Evolutionary conservation across 768 basidiomycete genomes (phyloP).

Genomic region (Coprinellus micaceus): DNA sequence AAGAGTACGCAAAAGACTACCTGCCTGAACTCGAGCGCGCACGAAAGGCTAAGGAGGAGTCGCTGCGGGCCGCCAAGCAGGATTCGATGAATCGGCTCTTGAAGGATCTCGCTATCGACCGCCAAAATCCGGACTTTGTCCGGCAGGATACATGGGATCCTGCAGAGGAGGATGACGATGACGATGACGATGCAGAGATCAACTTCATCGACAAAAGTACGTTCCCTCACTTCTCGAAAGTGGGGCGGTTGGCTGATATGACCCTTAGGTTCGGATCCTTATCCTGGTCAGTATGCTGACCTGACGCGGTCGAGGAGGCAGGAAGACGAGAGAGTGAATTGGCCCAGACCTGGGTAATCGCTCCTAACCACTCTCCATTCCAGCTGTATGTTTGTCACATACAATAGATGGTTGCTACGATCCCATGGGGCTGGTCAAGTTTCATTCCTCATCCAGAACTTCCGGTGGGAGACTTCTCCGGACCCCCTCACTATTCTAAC

Average conservation of each 20-base stretch:
- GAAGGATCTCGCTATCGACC: conserved; percentile 77
- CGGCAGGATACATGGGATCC: conserved; percentile 61
- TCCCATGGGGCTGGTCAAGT: no score
- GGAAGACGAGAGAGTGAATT: conserved; percentile 55
- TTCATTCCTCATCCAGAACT: no score
- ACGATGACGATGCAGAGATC: conserved; percentile 48
- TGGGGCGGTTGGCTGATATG: conserved; percentile 6
- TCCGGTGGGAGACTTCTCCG: no score
- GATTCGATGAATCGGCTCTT: conserved; percentile 77
- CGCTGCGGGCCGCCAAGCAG: conserved; percentile 61
- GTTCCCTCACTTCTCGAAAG: conserved; percentile 22
- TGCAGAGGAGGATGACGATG: conserved; percentile 51
- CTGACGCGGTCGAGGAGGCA: conserved; percentile 57
- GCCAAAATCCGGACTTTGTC: conserved; percentile 55
- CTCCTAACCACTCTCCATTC: no score
- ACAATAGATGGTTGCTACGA: background rate
- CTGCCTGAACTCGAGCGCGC: conserved; percentile 83
- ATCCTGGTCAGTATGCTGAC: conserved; percentile 75
- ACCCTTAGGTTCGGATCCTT: conserved; percentile 58
- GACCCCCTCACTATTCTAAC: no score
- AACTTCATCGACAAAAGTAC: conserved; percentile 72
- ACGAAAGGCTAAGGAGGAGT: conserved; percentile 57
- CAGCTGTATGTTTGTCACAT: no score
- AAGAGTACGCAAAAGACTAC: conserved; percentile 90
- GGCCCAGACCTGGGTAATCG: conserved; percentile 69